phyloP scores from a whole-genome alignment of 202 grass and related monocot species.

The Cymbopogon flexuosus region DNA sequence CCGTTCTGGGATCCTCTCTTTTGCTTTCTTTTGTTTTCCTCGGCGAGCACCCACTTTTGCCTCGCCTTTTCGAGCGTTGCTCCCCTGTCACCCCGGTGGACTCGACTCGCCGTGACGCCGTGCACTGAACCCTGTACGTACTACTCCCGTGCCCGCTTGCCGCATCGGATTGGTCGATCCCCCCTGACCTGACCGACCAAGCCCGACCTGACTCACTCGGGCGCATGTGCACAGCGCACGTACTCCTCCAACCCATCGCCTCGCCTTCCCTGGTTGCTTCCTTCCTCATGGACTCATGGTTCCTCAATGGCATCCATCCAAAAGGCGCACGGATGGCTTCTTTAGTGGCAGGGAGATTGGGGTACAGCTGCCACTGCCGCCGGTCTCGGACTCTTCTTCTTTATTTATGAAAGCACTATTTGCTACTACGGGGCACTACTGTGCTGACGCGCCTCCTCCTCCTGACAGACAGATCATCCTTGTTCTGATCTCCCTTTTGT shows the following conservation, averaged over 20 bases:
- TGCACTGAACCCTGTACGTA: slow-evolving; percentile 30
- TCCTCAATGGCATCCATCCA: neutral
- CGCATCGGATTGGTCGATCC: neutral
- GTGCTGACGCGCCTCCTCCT: neutral
- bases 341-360: slow-evolving; percentile 5
- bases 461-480: slow-evolving; percentile 34
- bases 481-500: slow-evolving; percentile 3
- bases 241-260: too few species aligned
- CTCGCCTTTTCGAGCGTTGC: too few species aligned
- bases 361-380: slow-evolving; percentile 33
- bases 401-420: too few species aligned
- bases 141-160: neutral
- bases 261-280: too few species aligned
- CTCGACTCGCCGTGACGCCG: slow-evolving; percentile 17
- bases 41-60: too few species aligned
- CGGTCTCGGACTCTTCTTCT: neutral
- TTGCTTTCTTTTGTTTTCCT: too few species aligned
- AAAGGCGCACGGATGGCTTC: neutral
- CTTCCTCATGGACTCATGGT: too few species aligned
- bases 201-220: too few species aligned
- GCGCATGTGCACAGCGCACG: too few species aligned
- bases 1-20: neutral
- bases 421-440: too few species aligned
- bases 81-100: neutral
- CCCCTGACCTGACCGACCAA: too few species aligned